phyloP scores from a whole-genome alignment of 768 basidiomycete genomes.

The Xerocomus spinulosus region DNA sequence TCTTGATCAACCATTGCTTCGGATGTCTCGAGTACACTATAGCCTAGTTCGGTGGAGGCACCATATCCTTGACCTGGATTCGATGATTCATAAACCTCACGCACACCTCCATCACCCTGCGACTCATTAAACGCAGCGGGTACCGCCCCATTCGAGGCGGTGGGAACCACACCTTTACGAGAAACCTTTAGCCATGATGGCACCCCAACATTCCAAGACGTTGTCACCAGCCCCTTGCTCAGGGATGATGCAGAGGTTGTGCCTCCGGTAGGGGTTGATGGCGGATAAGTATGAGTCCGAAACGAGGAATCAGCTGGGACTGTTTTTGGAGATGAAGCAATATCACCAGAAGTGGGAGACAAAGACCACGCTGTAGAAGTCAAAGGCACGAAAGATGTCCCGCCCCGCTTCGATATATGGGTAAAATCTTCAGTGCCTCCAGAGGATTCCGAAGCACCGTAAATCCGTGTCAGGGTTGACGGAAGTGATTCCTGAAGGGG shows the following conservation, averaged over 20 bases:
- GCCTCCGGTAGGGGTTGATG: slow-evolving; percentile 55
- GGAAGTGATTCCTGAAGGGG: slow-evolving; percentile 60
- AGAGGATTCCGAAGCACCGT: slow-evolving; percentile 30
- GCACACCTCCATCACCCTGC: slow-evolving; percentile 38
- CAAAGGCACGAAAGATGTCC: slow-evolving; percentile 57
- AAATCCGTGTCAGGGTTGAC: slow-evolving; percentile 32
- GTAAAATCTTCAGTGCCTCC: slow-evolving; percentile 61
- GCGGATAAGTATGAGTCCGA: slow-evolving; percentile 76
- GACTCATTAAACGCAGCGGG: slow-evolving; percentile 16
- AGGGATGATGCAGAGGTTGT: slow-evolving; percentile 32
- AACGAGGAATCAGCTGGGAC: slow-evolving; percentile 25
- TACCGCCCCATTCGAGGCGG: slow-evolving; percentile 26
- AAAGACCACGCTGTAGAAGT: slow-evolving; percentile 37
- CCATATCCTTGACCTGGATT: slow-evolving; percentile 21
- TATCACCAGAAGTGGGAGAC: slow-evolving; percentile 12
- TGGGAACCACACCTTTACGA: slow-evolving; percentile 37
- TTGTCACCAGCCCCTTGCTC: slow-evolving; percentile 41
- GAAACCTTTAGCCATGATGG: slow-evolving; percentile 65
- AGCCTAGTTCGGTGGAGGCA: slow-evolving; percentile 57
- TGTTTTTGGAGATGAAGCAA: slow-evolving; percentile 7
- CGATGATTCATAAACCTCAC: slow-evolving; percentile 48
- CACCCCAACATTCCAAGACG: slow-evolving; percentile 59
- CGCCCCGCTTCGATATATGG: slow-evolving; percentile 55
- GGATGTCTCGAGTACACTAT: slow-evolving; percentile 78
- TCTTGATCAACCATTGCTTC: slow-evolving; percentile 59